Conservation (phyloP, 2,329 filamentous ascomycete genomes). For the Hypomyces perniciosus region DNA sequence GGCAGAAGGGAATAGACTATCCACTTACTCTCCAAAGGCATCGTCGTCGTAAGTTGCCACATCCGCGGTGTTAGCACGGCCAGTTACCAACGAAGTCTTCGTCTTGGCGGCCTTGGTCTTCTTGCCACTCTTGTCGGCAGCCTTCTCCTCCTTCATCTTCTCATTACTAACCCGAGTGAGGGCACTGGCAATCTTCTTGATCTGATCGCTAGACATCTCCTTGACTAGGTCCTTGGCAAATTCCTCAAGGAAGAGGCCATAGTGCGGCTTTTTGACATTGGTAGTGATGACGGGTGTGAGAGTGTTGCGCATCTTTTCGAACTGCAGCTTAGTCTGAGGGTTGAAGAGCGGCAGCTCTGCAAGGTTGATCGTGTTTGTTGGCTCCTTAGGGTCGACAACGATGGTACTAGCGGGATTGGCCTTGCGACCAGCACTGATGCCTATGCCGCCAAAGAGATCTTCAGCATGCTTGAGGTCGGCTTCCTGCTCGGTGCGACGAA, state of each 20-base stretch:
- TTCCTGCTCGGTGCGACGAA: conserved; percentile 77
- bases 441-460: conserved; percentile 78
- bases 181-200: conserved; percentile 88
- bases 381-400: conserved; percentile 64
- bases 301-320: conserved; percentile 69
- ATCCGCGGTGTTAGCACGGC: conserved; percentile 58
- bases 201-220: conserved; percentile 84
- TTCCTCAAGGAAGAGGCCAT: conserved; percentile 83
- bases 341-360: conserved; percentile 78
- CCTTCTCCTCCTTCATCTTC: conserved; percentile 98
- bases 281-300: conserved; percentile 70
- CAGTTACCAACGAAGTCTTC: conserved; percentile 74
- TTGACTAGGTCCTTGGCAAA: conserved; percentile 82
- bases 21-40: conserved; percentile 72
- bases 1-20: neutral
- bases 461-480: conserved; percentile 84
- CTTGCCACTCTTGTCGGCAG: conserved; percentile 87
- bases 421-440: conserved; percentile 61
- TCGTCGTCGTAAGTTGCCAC: conserved; percentile 75
- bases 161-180: conserved; percentile 91
- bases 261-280: conserved; percentile 84
- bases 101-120: conserved; percentile 96
- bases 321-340: conserved; percentile 80
- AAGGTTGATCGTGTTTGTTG: conserved; percentile 75
- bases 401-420: conserved; percentile 60